Conservation (phyloP, 345 rosid species). For the Sapria himalayana region DNA sequence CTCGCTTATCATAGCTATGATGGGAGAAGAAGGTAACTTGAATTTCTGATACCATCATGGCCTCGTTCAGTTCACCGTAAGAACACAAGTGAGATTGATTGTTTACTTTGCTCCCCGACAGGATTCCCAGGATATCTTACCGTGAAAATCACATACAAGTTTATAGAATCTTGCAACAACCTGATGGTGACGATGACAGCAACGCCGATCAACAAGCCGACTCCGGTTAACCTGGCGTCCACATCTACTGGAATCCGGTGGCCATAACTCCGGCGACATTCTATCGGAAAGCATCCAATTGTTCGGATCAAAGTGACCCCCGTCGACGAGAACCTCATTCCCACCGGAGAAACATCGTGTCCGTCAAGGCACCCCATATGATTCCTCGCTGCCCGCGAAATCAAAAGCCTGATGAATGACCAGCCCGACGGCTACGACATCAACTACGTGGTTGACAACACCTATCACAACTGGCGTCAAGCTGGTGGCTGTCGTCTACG, state of each 20-base stretch:
- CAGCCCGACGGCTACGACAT: conserved; percentile 54
- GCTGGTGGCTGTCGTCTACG: conserved; percentile 35
- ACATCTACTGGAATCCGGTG: conserved; percentile 64
- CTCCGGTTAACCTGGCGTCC: conserved; percentile 66
- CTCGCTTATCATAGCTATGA: conserved; percentile 37
- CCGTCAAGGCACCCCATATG: conserved; percentile 37
- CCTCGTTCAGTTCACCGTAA: too few relatives aligned
- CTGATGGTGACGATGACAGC: conserved; percentile 43
- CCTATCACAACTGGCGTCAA: conserved; percentile 13
- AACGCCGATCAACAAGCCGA: conserved; percentile 25
- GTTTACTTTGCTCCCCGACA: conserved; percentile 3
- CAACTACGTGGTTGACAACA: conserved; percentile 36
- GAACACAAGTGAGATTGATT: too few relatives aligned
- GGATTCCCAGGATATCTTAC: conserved; percentile 66
- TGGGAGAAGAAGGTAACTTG: conserved; percentile 50
- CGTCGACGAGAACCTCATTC: conserved; percentile 48
- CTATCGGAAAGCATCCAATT: conserved; percentile 40
- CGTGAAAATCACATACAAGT: conserved; percentile 37
- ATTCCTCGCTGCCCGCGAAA: conserved; percentile 24
- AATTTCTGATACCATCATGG: neutral
- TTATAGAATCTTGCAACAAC: conserved; percentile 27
- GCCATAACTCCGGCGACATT: conserved; percentile 46
- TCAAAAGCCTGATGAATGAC: conserved; percentile 28
- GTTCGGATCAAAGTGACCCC: conserved; percentile 35
- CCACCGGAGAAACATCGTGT: conserved; percentile 30